phyloP scores from a whole-genome alignment of 768 basidiomycete genomes.

The Termitomyces titanicus region DNA sequence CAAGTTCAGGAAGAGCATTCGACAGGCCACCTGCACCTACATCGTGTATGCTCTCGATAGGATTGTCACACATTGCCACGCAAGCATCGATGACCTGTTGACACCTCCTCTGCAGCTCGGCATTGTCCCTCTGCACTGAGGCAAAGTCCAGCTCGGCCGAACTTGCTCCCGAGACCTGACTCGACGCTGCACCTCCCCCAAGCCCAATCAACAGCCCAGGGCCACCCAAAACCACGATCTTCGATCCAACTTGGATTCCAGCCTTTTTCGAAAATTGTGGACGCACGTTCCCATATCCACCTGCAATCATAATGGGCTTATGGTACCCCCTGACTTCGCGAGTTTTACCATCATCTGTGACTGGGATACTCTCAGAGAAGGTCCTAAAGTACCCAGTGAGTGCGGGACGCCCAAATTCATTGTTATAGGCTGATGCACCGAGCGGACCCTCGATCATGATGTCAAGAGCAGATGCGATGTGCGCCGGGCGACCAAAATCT shows the following conservation, averaged over 20 bases:
- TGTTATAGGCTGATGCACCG: constrained; percentile 95
- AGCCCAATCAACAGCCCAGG: constrained; percentile 96
- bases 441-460: constrained; percentile 98
- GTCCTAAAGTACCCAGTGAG: constrained; percentile 94
- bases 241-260: constrained; percentile 74
- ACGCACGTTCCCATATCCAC: constrained; percentile 92
- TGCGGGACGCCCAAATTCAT: constrained; percentile 95
- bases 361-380: constrained; percentile 74
- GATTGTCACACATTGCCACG: constrained; percentile 58
- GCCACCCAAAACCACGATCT: constrained; percentile 90
- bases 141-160: constrained; percentile 96
- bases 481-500: constrained; percentile 84
- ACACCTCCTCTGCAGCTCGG: constrained; percentile 96
- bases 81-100: constrained; percentile 98
- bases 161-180: constrained; percentile 86
- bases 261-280: constrained; percentile 79
- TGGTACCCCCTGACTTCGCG: constrained; percentile 90
- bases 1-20: constrained; percentile 94
- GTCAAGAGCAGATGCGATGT: constrained; percentile 90
- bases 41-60: constrained; percentile 96
- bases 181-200: constrained; percentile 95
- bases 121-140: constrained; percentile 95
- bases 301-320: constrained; percentile 99
- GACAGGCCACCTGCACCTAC: constrained; percentile 97
- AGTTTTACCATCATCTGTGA: constrained; percentile 40